Conservation (phyloP, 371 early-diverging fungal species). For the Entomophthora muscae region DNA sequence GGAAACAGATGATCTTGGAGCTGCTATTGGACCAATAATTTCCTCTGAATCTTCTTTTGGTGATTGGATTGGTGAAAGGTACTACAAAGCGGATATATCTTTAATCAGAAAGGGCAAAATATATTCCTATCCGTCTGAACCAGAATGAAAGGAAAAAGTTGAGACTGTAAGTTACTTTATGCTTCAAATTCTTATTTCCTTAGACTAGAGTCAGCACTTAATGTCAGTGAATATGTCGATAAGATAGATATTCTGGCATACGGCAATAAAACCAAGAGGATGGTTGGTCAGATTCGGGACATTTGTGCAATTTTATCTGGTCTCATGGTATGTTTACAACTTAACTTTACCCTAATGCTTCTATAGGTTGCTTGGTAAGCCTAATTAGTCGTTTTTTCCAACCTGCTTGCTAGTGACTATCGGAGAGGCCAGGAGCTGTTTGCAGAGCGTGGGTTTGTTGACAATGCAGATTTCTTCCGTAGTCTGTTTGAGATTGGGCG, state of each 20-base stretch:
- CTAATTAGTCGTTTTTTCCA: too few species aligned
- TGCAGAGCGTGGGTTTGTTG: slow-evolving; percentile 58
- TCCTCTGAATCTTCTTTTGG: slow-evolving; percentile 27
- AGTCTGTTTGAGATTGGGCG: slow-evolving; percentile 89
- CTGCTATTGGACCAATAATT: slow-evolving; percentile 13
- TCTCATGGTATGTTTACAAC: slow-evolving; percentile 41
- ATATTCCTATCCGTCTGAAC: slow-evolving; percentile 79
- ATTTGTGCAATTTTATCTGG: slow-evolving; percentile 87
- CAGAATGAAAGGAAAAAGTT: slow-evolving; percentile 72
- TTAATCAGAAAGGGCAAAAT: slow-evolving; percentile 36
- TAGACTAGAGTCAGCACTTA: slow-evolving; percentile 74
- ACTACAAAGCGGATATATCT: neutral
- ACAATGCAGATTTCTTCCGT: slow-evolving; percentile 79
- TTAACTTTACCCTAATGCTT: slow-evolving; percentile 24
- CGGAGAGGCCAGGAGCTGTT: slow-evolving; percentile 76
- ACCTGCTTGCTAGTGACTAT: slow-evolving; percentile 69
- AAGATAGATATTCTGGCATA: slow-evolving; percentile 79
- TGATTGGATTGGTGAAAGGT: slow-evolving; percentile 57
- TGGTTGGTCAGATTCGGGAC: slow-evolving; percentile 85
- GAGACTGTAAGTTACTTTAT: slow-evolving; percentile 32
- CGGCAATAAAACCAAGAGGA: slow-evolving; percentile 69
- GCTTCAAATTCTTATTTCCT: neutral
- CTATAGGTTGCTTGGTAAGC: slow-evolving; percentile 8
- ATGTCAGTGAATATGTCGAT: slow-evolving; percentile 70
- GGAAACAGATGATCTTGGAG: slow-evolving; percentile 13